Conservation (phyloP, 257 asterid genomes). For the Solanum dulcamara region DNA sequence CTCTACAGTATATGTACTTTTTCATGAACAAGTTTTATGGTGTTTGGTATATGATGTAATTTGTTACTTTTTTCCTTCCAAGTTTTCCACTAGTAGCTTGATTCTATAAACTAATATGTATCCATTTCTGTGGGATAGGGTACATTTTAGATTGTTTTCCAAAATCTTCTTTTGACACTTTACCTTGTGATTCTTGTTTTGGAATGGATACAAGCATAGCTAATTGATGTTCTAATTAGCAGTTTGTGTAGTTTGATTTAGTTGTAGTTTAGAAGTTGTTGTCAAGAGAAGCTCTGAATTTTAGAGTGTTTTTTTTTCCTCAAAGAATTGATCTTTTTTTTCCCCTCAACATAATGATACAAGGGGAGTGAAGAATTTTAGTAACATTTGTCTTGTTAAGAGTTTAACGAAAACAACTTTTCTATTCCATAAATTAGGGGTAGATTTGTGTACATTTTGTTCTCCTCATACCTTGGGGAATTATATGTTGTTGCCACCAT, state of each 20-base stretch:
- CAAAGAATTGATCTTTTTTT: background rate
- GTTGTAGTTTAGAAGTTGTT: background rate
- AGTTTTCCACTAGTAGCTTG: conserved; percentile 14
- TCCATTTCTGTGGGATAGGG: conserved; percentile 3
- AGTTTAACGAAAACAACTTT: background rate
- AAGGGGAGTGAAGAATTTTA: background rate
- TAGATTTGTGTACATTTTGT: too few relatives aligned
- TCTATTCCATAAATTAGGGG: accelerated
- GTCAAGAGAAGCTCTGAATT: background rate
- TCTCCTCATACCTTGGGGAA: too few relatives aligned
- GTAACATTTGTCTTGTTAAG: background rate
- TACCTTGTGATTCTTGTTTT: background rate
- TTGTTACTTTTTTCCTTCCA: conserved; percentile 7
- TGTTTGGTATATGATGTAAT: conserved; percentile 19
- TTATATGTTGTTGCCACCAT: too few relatives aligned
- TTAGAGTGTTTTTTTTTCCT: background rate
- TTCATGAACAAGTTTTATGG: conserved; percentile 5
- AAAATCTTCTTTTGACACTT: background rate
- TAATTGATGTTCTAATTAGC: background rate
- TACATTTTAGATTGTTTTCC: background rate
- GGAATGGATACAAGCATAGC: conserved; percentile 1
- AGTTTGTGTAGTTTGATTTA: background rate
- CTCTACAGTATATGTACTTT: conserved; percentile 9
- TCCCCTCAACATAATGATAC: background rate
- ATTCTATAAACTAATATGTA: conserved; percentile 14